phyloP scores from a whole-genome alignment of 2,329 filamentous ascomycete species.

The Helminthosporium solani region DNA sequence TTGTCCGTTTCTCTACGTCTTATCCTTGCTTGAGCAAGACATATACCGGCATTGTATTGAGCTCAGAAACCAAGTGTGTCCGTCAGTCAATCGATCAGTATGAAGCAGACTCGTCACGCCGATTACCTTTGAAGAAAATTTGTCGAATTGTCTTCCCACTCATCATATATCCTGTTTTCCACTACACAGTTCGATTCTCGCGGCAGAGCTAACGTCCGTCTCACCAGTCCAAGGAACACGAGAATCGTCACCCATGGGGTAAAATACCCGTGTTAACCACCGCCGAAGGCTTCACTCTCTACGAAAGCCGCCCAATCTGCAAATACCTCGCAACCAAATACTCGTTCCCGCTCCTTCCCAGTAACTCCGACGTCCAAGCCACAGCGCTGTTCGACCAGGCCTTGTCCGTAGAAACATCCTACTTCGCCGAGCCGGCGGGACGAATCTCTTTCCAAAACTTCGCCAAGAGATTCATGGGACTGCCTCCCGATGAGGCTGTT shows the following conservation, averaged over 20 bases:
- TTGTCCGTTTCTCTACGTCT: neutral
- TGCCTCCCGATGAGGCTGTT: conserved; percentile 45
- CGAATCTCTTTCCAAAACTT: conserved; percentile 50
- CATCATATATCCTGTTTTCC: too few species aligned
- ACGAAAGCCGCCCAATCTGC: conserved; percentile 50
- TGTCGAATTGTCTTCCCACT: too few species aligned
- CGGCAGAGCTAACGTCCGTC: too few species aligned
- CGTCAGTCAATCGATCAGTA: too few species aligned
- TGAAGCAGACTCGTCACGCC: too few species aligned
- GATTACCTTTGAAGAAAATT: too few species aligned
- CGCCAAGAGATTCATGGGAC: conserved; percentile 47
- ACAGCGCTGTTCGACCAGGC: conserved; percentile 50
- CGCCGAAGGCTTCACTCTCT: conserved; percentile 44
- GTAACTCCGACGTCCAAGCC: conserved; percentile 43
- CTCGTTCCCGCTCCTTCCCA: conserved; percentile 48
- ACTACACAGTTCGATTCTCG: neutral
- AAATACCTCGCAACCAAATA: conserved; percentile 51
- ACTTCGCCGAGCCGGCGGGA: conserved; percentile 48
- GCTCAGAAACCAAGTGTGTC: neutral
- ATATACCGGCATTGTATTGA: too few species aligned
- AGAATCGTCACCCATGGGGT: conserved; percentile 20
- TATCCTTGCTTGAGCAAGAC: conserved; percentile 5
- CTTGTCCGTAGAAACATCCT: conserved; percentile 44
- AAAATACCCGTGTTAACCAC: conserved; percentile 34
- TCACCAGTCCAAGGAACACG: conserved; percentile 19